phyloP scores from a whole-genome alignment of 306 rosid species.

The Prunus campanulata region DNA sequence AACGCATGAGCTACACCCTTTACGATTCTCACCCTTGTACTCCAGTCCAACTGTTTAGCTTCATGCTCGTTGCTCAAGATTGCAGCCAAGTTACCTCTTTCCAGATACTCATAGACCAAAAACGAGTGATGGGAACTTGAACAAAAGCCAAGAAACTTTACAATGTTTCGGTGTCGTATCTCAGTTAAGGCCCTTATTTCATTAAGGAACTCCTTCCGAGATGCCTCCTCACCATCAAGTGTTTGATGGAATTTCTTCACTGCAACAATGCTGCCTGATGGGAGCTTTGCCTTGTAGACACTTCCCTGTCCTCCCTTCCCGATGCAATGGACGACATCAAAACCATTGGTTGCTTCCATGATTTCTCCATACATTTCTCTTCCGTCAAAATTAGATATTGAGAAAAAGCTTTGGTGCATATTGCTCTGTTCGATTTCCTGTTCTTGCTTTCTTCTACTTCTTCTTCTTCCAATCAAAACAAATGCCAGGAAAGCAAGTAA shows the following conservation, averaged over 20 bases:
- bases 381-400: constrained; percentile 3
- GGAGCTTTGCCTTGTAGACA: constrained; percentile 18
- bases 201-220: constrained; percentile 1
- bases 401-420: background rate
- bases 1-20: constrained; percentile 8
- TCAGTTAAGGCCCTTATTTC: constrained; percentile 9
- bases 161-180: no score
- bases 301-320: constrained; percentile 25
- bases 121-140: background rate
- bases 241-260: constrained; percentile 19
- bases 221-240: background rate
- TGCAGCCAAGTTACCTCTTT: constrained; percentile 18
- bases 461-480: background rate
- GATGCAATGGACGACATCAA: constrained; percentile 18
- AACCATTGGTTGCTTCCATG: constrained; percentile 15
- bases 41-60: constrained; percentile 24
- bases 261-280: background rate
- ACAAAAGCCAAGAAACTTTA: constrained; percentile 15
- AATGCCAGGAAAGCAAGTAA: background rate
- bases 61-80: background rate
- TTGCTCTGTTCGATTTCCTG: background rate
- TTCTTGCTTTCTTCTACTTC: background rate
- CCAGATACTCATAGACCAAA: constrained; percentile 24
- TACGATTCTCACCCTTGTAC: constrained; percentile 16
- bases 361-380: constrained; percentile 12